Conservation (phyloP, 2,329 filamentous ascomycete species). For the Aureobasidium musti region DNA sequence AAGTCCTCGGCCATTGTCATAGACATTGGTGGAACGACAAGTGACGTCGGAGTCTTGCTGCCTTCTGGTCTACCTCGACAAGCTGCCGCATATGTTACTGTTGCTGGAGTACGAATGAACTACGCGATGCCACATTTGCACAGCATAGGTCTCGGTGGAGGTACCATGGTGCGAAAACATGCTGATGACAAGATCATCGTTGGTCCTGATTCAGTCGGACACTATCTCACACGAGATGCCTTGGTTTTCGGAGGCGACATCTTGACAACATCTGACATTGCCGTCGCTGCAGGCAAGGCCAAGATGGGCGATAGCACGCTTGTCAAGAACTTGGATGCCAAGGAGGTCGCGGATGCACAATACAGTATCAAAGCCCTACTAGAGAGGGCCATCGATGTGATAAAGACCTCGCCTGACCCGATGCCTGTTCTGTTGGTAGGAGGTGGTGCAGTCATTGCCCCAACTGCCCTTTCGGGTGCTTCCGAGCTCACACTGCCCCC, state of each 20-base stretch:
- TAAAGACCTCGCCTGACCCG: constrained; percentile 58
- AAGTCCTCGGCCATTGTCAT: constrained; percentile 55
- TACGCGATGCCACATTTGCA: constrained; percentile 52
- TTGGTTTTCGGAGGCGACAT: constrained; percentile 57
- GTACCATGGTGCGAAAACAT: constrained; percentile 47
- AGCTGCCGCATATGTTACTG: constrained; percentile 60
- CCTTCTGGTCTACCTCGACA: constrained; percentile 63
- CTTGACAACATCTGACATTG: constrained; percentile 58
- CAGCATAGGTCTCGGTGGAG: constrained; percentile 60
- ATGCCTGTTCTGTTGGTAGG: constrained; percentile 59
- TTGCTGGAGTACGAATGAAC: constrained; percentile 61
- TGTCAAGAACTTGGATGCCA: constrained; percentile 32
- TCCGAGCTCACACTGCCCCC: constrained; percentile 55
- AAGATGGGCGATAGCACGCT: constrained; percentile 35
- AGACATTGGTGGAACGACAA: constrained; percentile 67
- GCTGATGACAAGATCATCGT: constrained; percentile 45
- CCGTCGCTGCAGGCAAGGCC: constrained; percentile 42
- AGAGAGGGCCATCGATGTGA: constrained; percentile 56
- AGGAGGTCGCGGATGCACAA: constrained; percentile 35
- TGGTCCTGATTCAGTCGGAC: constrained; percentile 61
- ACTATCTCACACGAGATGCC: constrained; percentile 52
- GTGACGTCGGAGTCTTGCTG: constrained; percentile 62
- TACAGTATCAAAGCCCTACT: constrained; percentile 51
- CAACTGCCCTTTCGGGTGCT: constrained; percentile 53
- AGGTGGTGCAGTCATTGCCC: constrained; percentile 58